Percentiles rank a stretch among this genome's conserved stretches.
Evolutionary conservation across 192 early-diverging fungal genomes (phyloP).

Genomic region (Neocallimastix lanati): DNA sequence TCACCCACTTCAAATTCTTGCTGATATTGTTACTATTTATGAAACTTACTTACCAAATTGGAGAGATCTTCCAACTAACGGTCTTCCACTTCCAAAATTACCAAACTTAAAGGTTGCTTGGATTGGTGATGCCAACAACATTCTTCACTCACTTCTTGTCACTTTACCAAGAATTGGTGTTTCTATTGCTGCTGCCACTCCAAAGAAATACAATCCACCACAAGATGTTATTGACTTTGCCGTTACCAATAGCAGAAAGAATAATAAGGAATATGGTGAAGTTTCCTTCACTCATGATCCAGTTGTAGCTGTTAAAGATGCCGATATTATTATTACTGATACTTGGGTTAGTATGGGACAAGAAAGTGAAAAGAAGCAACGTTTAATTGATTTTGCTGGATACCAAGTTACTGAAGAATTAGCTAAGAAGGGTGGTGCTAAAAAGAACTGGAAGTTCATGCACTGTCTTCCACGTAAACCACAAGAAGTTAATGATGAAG

Average conservation of each 20-base stretch:
- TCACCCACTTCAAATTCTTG: conserved; percentile 93
- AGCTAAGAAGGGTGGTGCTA: conserved; percentile 55
- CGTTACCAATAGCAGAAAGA: conserved; percentile 28
- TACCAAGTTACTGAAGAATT: conserved; percentile 75
- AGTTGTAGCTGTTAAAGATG: conserved; percentile 48
- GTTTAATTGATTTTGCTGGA: conserved; percentile 63
- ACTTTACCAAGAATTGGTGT: conserved; percentile 79
- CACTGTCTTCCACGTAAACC: conserved; percentile 95
- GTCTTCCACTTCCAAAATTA: conserved; percentile 30
- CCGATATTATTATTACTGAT: conserved; percentile 88
- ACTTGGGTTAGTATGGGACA: conserved; percentile 99
- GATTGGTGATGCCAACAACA: conserved; percentile 97
- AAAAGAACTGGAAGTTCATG: conserved; percentile 87
- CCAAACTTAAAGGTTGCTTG: conserved; percentile 73
- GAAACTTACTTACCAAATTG: conserved; percentile 25
- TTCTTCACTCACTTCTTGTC: conserved; percentile 74
- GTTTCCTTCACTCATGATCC: conserved; percentile 46
- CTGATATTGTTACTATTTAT: conserved; percentile 89
- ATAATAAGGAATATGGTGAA: conserved; percentile 14
- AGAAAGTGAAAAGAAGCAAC: conserved; percentile 71
- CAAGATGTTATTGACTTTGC: conserved; percentile 55
- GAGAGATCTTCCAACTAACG: too few species aligned
- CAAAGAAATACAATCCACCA: too few species aligned
- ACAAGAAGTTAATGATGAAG: conserved; percentile 94
- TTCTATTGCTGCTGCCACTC: conserved; percentile 63